Evolutionary conservation across 1,139 yeast species (phyloP), one percentile per base, ranked within the genome.

Genomic region (Kluyveromyces sp.): DNA sequence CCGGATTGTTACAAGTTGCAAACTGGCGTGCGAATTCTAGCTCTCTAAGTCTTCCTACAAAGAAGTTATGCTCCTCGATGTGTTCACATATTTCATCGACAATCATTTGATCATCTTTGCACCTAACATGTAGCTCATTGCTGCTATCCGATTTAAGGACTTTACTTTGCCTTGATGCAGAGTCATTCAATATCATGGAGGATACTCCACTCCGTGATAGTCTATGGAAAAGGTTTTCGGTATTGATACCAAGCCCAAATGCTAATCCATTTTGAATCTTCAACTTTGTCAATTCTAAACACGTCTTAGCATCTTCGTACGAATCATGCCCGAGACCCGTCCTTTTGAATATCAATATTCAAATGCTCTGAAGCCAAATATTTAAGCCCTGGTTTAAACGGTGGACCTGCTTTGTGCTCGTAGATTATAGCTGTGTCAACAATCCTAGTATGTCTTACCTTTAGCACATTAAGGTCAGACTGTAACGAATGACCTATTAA

Each of bases 371-470:
- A 67, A 2, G 90, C 73, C 25, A 92, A 68, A 73, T 82, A 81
- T 59, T 75, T 79, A 52, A 92, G 71, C 0, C 95, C 77, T 1
- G 96, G 94, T 58, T 81, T 84, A 53, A 75, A 75, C 0, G 95
- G 94, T 0, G 82, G 82, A 0, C 97, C 97, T 31, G 83, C 73
- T 7, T 79, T 75, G 60, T 88, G 96, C 45, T 88, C 86, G 60
- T 71, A 84, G 25, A 78, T 69, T 2, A 79, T 48, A 0, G 89
- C 70, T 0, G 94, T 79, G 57, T 85, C 94, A 3, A 92, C 75
- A 26, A 87, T 69, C n/a, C 65, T 70, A 1, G 81, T 78, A 57
- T 84, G 94, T 47, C 77, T 72, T 4, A 83, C 56, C 50, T 71
- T 73, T 60, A 84, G 58, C 1, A 81, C 86, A 28, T 72, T 70